Base-by-base conservation (phyloP, 2,329 filamentous ascomycete genomes). In the Myriangium duriaei region DNA sequence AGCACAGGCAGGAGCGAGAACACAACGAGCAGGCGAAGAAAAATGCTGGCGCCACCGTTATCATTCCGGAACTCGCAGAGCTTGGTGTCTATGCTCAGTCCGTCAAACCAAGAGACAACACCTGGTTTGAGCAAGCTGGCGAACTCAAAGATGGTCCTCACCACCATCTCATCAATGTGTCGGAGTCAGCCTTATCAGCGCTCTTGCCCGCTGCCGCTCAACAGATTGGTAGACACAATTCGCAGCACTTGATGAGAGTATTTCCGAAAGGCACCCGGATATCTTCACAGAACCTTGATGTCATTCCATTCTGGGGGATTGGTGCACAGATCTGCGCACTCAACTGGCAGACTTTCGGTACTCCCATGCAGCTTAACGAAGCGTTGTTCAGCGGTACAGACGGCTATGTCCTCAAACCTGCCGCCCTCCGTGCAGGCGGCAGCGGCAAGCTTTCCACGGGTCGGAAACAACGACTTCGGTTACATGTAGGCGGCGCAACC, bases 71-170 rank as follows among this genome's bases (percentile, higher is more conserved):
- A 47, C 67, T 81, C 1, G 74, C 74, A 1, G 70, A 69, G 30
- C 62, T 81, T 0, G 77, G 77, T 3, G 74, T 81, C 2, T 81
- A 81, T 46, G 77, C 76, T 0, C 77, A 81, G 51, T 78, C 74
- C 0, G 74, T 81, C 40, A 81, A 81, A 51, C 77, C 77, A 1
- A 57, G 59, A 39, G 69, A 81, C 54, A 72, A 76, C 48, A 76
- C 74, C 0, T 81, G 77, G 77, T 79, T 68, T 50, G 68, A 73
- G 3, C 32, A 34, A n/a, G 32, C 13, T 18, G 63, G 60, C 2
- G 46, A 56, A 11, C 54, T 70, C 4, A 56, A 64, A 24, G 56
- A 63, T 34, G 58, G 66, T 0, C 75, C 74, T 19, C 72, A 76
- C 43, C 71, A 79, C 49, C 75, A 78, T 41, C 68, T 79, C 44